These are phyloP conservation scores for Mucor irregularis DNA, from an alignment of 371 early-diverging fungal species.

Conservation along the genomic window DNA sequence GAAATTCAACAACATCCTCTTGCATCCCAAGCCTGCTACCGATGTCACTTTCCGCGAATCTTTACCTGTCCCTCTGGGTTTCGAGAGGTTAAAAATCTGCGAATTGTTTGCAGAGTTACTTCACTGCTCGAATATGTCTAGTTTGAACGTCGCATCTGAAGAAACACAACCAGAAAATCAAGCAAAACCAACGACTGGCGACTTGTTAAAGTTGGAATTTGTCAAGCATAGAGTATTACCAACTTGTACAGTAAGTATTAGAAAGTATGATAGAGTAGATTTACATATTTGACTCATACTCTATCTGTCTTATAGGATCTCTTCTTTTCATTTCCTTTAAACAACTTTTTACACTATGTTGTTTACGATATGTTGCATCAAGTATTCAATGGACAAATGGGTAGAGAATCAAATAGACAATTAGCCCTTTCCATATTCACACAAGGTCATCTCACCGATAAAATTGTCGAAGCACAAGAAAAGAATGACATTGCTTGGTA, in stretches of 20 bases:
- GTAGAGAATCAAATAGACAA: constrained; percentile 61
- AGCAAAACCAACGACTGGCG: constrained; percentile 54
- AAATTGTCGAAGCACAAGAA: constrained; percentile 42
- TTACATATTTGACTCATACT: constrained; percentile 30
- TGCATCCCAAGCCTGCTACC: constrained; percentile 39
- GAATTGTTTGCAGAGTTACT: constrained; percentile 95
- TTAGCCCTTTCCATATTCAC: constrained; percentile 78
- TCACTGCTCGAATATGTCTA: constrained; percentile 82
- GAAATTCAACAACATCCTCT: constrained; percentile 65
- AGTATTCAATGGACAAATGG: constrained; percentile 84
- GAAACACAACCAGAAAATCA: no score
- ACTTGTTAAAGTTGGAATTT: constrained; percentile 66
- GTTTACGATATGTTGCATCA: constrained; percentile 96
- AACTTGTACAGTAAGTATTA: constrained; percentile 47
- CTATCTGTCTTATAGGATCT: constrained; percentile 59
- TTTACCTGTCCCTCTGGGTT: constrained; percentile 82
- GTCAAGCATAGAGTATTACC: constrained; percentile 66
- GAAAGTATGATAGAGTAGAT: neutral
- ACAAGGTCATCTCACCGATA: constrained; percentile 63
- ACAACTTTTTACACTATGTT: constrained; percentile 94
- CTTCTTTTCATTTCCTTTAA: constrained; percentile 90
- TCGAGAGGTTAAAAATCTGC: constrained; percentile 90
- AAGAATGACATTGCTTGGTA: constrained; percentile 44
- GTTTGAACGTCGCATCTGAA: neutral
- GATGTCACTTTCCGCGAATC: constrained; percentile 24